Percentiles rank a stretch among this genome's conserved stretches.
phyloP scores from a whole-genome alignment of 805 yeast species.

The Ogataea methylovora region DNA sequence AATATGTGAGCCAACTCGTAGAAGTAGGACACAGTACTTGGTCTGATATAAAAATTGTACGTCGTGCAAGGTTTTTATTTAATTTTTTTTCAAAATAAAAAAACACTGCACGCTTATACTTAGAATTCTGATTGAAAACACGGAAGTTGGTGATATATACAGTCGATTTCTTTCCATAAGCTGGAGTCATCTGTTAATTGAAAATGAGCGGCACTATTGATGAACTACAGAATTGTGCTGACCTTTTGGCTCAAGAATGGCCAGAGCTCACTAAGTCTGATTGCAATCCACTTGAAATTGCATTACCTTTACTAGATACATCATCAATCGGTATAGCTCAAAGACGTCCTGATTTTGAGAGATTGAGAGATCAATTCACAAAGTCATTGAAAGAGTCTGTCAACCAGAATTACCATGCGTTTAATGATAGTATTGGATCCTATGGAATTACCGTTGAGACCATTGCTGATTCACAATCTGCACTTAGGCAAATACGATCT shows the following conservation, averaged over 20 bases:
- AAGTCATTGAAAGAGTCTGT: slow-evolving; percentile 60
- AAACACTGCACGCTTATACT: too few species aligned
- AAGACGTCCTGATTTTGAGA: slow-evolving; percentile 57
- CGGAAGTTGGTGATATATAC: too few species aligned
- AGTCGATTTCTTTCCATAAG: neutral
- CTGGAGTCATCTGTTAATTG: neutral
- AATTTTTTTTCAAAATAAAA: too few species aligned
- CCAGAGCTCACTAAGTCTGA: slow-evolving; percentile 38
- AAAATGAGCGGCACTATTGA: slow-evolving; percentile 12
- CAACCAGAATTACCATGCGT: slow-evolving; percentile 73
- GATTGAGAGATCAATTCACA: slow-evolving; percentile 50
- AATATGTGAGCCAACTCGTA: too few species aligned
- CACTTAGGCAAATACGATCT: slow-evolving; percentile 13
- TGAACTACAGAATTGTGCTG: slow-evolving; percentile 11
- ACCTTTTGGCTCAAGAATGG: slow-evolving; percentile 18
- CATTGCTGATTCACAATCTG: slow-evolving; percentile 54
- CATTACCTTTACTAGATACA: slow-evolving; percentile 74
- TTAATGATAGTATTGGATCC: slow-evolving; percentile 79
- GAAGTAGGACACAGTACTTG: too few species aligned
- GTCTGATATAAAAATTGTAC: too few species aligned
- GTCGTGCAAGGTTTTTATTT: too few species aligned
- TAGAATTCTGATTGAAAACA: too few species aligned
- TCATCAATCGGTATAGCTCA: slow-evolving; percentile 89
- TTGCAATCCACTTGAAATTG: slow-evolving; percentile 80
- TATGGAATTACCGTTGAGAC: slow-evolving; percentile 64